Evolutionary conservation across 2,329 filamentous ascomycete genomes (phyloP).

Genomic region (Trichoderma afroharzianum): DNA sequence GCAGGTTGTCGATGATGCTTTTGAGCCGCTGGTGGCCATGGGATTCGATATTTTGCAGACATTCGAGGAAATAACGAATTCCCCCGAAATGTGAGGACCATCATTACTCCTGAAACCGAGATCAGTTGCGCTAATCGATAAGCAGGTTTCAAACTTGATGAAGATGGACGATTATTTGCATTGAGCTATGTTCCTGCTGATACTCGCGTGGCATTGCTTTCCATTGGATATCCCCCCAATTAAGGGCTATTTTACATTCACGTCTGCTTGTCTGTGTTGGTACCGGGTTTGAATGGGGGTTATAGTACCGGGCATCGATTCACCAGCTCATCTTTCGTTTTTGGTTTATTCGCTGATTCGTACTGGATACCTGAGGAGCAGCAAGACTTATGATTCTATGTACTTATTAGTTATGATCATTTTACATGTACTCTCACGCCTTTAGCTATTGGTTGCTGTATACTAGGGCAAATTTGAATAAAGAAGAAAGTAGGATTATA

Average conservation of each 20-base stretch:
- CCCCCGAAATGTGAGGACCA: conserved; percentile 47
- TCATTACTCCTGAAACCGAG: too few species aligned
- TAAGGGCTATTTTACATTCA: background rate
- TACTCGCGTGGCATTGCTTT: background rate
- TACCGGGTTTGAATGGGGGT: background rate
- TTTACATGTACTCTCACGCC: background rate
- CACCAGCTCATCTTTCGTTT: background rate
- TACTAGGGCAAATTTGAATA: background rate
- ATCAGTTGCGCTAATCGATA: background rate
- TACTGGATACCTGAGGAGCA: background rate
- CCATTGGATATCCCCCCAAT: background rate
- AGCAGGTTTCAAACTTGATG: conserved; percentile 11
- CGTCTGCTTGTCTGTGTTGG: background rate
- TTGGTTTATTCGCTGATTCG: background rate
- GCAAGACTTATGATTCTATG: background rate
- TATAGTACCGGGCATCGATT: background rate
- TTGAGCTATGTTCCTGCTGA: background rate
- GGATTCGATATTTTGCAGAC: conserved; percentile 75
- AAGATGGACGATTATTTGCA: background rate
- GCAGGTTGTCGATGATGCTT: conserved; percentile 65
- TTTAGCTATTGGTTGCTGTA: background rate
- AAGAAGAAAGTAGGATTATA: background rate
- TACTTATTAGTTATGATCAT: background rate
- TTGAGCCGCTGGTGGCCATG: conserved; percentile 72
- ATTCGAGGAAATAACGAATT: conserved; percentile 75